Conservation (phyloP, 305 asterid species). For the Fraxinus velutina region DNA sequence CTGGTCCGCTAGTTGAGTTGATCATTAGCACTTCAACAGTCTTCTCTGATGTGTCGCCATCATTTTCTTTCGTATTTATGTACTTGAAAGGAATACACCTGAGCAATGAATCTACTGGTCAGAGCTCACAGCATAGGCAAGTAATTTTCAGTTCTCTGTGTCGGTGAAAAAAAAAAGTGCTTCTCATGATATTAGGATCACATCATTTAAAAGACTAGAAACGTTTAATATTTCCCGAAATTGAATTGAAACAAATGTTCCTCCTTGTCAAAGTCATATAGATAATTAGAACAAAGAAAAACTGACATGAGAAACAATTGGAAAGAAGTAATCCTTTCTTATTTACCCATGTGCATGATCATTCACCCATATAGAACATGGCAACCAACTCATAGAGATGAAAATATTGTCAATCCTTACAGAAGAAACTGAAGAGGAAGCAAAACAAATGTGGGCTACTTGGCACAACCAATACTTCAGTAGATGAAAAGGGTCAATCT, state of each 20-base stretch:
- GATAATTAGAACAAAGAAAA: not conserved
- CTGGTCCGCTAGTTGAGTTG: constrained; percentile 65
- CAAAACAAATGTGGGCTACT: not conserved
- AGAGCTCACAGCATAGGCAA: not conserved
- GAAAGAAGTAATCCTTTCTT: not conserved
- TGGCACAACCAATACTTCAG: not conserved
- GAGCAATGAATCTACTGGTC: constrained; percentile 18
- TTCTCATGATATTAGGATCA: not conserved
- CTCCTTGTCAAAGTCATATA: not conserved
- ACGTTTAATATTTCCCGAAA: not conserved
- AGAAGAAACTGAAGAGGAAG: constrained; percentile 6
- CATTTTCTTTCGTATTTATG: constrained; percentile 32
- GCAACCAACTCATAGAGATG: not conserved
- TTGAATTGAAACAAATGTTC: not conserved
- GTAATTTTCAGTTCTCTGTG: not conserved
- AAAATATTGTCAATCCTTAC: not conserved
- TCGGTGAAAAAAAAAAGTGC: not conserved
- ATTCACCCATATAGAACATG: not conserved
- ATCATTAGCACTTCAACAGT: constrained; percentile 62
- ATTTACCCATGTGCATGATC: not conserved
- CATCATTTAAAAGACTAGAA: not conserved
- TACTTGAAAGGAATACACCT: constrained; percentile 63
- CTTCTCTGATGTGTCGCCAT: constrained; percentile 35
- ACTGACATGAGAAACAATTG: not conserved
- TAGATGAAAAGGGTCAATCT: not conserved